Evolutionary conservation across 805 yeast genomes (phyloP).

Genomic region (Ogataea glucozyma): DNA sequence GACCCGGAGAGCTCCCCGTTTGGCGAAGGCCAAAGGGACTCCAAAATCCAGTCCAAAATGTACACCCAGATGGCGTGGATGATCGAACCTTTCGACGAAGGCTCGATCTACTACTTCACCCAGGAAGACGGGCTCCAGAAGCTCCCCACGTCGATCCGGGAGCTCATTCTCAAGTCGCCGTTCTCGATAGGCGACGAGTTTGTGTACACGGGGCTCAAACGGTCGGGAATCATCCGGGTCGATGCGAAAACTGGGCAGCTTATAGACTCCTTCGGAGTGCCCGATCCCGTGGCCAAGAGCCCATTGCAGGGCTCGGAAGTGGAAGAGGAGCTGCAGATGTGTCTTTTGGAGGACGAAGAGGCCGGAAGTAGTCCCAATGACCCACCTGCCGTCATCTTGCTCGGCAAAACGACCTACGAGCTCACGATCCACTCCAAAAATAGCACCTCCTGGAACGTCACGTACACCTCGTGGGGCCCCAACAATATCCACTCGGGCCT

Average conservation of each 20-base stretch:
- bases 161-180: slow-evolving; percentile 80
- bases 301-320: slow-evolving; percentile 13
- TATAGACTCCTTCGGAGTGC: slow-evolving; percentile 57
- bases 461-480: slow-evolving; percentile 89
- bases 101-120: slow-evolving; percentile 78
- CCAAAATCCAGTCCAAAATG: slow-evolving; percentile 2
- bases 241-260: slow-evolving; percentile 76
- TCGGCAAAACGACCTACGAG: slow-evolving; percentile 75
- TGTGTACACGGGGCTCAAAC: slow-evolving; percentile 82
- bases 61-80: slow-evolving; percentile 61
- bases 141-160: slow-evolving; percentile 77
- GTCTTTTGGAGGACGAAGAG: no score
- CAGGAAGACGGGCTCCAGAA: slow-evolving; percentile 73
- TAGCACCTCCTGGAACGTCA: slow-evolving; percentile 78
- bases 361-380: no score
- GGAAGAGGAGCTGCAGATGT: slow-evolving; percentile 1
- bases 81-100: slow-evolving; percentile 88
- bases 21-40: not conserved
- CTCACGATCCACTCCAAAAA: slow-evolving; percentile 74
- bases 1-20: slow-evolving; percentile 1
- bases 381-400: slow-evolving; percentile 42
- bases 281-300: slow-evolving; percentile 8
- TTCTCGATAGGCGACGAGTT: slow-evolving; percentile 80
- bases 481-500: slow-evolving; percentile 70
- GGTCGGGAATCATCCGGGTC: slow-evolving; percentile 72